Percentiles rank a stretch among this genome's conserved stretches.
These are phyloP conservation scores for Wickerhamiella vanderwaltii DNA, from an alignment of 805 yeast species.

Conservation along the genomic window DNA sequence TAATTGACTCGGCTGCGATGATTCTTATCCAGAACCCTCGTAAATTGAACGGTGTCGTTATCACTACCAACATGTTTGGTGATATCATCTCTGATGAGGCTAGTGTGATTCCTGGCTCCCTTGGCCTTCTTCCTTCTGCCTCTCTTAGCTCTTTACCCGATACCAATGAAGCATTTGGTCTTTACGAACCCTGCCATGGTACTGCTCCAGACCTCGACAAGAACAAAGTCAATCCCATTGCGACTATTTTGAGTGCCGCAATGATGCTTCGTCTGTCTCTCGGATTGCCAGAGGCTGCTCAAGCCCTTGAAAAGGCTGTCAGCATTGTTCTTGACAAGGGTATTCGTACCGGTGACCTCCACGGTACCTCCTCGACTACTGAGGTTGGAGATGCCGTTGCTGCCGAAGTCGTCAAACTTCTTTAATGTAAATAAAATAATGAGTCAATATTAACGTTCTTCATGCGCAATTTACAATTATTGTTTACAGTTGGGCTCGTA, in stretches of 20 bases:
- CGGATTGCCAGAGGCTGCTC: slow-evolving; percentile 72
- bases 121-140: slow-evolving; percentile 91
- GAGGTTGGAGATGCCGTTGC: slow-evolving; percentile 96
- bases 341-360: slow-evolving; percentile 81
- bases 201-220: slow-evolving; percentile 88
- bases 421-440: slow-evolving; percentile 20
- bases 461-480: background rate
- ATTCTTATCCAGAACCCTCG: slow-evolving; percentile 86
- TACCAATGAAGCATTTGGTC: slow-evolving; percentile 84
- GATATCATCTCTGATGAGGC: slow-evolving; percentile 98
- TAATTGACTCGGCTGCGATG: slow-evolving; percentile 98
- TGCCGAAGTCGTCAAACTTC: slow-evolving; percentile 48
- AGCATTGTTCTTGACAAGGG: slow-evolving; percentile 68
- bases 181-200: slow-evolving; percentile 98
- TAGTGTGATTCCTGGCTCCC: slow-evolving; percentile 92
- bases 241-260: slow-evolving; percentile 89
- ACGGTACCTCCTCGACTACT: slow-evolving; percentile 68
- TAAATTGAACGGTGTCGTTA: slow-evolving; percentile 78
- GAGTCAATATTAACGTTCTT: background rate
- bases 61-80: slow-evolving; percentile 96
- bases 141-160: slow-evolving; percentile 96
- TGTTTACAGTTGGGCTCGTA: too few relatives aligned
- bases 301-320: slow-evolving; percentile 81
- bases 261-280: slow-evolving; percentile 93
- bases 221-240: slow-evolving; percentile 89